Percentiles rank a stretch among this genome's conserved stretches.
Evolutionary conservation across 768 basidiomycete genomes (phyloP).

Genomic region (Psilocybe cyanescens): DNA sequence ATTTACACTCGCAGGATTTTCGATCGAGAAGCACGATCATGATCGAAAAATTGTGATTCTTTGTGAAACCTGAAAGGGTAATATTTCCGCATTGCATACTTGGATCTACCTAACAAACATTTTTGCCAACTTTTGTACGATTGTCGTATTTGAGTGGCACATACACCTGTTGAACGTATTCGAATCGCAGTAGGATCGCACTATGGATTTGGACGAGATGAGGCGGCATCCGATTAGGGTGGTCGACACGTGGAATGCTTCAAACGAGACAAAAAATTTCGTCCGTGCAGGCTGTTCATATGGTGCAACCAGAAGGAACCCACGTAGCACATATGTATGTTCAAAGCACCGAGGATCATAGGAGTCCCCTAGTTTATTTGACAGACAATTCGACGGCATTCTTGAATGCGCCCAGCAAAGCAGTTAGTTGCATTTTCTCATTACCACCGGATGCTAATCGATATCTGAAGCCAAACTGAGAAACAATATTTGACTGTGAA

Average conservation of each 20-base stretch:
- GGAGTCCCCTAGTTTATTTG: conserved; percentile 32
- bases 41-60: neutral
- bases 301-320: too few relatives aligned
- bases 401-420: conserved; percentile 91
- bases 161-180: too few relatives aligned
- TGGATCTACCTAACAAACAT: too few relatives aligned
- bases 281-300: too few relatives aligned
- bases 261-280: too few relatives aligned
- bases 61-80: neutral
- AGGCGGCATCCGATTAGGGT: too few relatives aligned
- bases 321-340: too few relatives aligned
- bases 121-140: neutral
- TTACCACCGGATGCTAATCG: conserved; percentile 90
- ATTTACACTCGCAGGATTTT: neutral
- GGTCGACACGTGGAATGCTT: too few relatives aligned
- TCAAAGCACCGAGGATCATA: neutral
- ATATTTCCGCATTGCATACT: too few relatives aligned
- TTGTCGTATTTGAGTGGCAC: conserved; percentile 5
- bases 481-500: neutral
- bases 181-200: too few relatives aligned
- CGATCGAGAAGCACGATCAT: conserved; percentile 6
- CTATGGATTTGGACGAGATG: too few relatives aligned
- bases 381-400: conserved; percentile 81
- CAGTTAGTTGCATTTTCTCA: conserved; percentile 94
- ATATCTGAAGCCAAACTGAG: conserved; percentile 54